phyloP scores from a whole-genome alignment of 495 filamentous ascomycete species.

The Geopyxis carbonaria region DNA sequence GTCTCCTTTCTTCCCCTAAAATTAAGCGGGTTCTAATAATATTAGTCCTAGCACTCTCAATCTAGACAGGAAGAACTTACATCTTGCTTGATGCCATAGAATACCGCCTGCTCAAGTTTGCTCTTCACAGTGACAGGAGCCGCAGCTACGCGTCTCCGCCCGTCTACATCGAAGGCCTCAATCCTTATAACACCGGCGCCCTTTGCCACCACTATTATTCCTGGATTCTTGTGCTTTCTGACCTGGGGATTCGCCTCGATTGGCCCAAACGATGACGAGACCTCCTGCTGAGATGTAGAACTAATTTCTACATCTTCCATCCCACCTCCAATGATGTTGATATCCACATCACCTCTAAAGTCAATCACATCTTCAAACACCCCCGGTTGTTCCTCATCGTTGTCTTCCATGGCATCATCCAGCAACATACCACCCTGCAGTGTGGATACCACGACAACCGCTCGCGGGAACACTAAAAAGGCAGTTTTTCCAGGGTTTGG shows the following conservation, averaged over 20 bases:
- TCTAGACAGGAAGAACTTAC: slow-evolving; percentile 12
- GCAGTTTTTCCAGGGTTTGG: slow-evolving; percentile 61
- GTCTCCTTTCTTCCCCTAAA: slow-evolving; percentile 47
- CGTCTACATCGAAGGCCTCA: slow-evolving; percentile 36
- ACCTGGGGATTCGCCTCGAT: slow-evolving; percentile 23
- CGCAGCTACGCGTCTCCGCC: slow-evolving; percentile 25
- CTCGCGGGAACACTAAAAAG: slow-evolving; percentile 63
- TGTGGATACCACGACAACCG: slow-evolving; percentile 58
- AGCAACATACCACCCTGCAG: slow-evolving; percentile 6
- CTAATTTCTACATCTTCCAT: slow-evolving; percentile 33
- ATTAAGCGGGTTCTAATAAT: slow-evolving; percentile 55
- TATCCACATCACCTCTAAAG: slow-evolving; percentile 46
- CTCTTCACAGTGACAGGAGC: slow-evolving; percentile 51
- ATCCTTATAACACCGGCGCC: slow-evolving; percentile 68
- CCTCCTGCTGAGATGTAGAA: slow-evolving; percentile 7
- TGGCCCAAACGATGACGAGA: slow-evolving; percentile 13
- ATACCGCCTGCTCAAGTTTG: slow-evolving; percentile 87
- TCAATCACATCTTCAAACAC: slow-evolving; percentile 72
- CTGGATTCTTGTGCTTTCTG: slow-evolving; percentile 40
- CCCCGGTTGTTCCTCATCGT: slow-evolving; percentile 5
- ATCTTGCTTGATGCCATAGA: slow-evolving; percentile 56
- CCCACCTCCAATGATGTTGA: slow-evolving; percentile 46
- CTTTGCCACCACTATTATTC: slow-evolving; percentile 55
- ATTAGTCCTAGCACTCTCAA: slow-evolving; percentile 2
- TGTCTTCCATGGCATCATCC: slow-evolving; percentile 8